Conservation (phyloP, 768 basidiomycete genomes). For the Suillus lakei region DNA sequence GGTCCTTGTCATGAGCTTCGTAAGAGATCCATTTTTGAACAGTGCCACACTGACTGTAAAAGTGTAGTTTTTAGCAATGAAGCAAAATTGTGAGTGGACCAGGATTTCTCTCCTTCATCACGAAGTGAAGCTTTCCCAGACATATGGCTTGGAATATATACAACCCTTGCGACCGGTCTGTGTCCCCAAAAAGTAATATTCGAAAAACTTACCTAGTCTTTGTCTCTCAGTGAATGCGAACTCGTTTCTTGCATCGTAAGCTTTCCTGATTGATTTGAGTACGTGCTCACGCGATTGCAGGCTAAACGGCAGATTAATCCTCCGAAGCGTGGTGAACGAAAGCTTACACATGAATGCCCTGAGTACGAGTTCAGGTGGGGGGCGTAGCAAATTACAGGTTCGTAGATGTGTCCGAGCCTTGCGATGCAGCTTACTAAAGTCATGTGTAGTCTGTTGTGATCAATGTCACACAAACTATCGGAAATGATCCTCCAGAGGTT, state of each 20-base stretch:
- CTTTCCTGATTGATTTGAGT: neutral
- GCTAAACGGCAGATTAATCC: too few species aligned
- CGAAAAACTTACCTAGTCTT: neutral
- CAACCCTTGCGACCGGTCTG: neutral
- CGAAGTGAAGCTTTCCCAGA: neutral
- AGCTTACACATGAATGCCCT: neutral
- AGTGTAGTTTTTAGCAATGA: too few species aligned
- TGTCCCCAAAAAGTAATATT: neutral
- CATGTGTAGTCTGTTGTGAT: neutral
- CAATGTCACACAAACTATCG: neutral
- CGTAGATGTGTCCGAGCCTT: neutral
- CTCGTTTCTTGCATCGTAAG: neutral
- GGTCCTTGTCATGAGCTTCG: too few species aligned
- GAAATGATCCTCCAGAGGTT: too few species aligned
- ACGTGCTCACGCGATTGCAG: neutral
- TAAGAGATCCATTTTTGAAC: too few species aligned
- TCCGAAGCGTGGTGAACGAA: neutral
- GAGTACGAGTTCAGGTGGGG: neutral
- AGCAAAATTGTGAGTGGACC: neutral
- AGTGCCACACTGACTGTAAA: too few species aligned
- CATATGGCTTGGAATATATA: constrained; percentile 4
- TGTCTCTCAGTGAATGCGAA: neutral
- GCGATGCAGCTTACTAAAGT: neutral
- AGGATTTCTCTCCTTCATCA: neutral
- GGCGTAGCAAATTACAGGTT: neutral